A percentile compares a stretch with the other conserved stretches of the same genome.
phyloP scores from a whole-genome alignment of 306 rosid genomes.

The Cicer pinnatifidum region DNA sequence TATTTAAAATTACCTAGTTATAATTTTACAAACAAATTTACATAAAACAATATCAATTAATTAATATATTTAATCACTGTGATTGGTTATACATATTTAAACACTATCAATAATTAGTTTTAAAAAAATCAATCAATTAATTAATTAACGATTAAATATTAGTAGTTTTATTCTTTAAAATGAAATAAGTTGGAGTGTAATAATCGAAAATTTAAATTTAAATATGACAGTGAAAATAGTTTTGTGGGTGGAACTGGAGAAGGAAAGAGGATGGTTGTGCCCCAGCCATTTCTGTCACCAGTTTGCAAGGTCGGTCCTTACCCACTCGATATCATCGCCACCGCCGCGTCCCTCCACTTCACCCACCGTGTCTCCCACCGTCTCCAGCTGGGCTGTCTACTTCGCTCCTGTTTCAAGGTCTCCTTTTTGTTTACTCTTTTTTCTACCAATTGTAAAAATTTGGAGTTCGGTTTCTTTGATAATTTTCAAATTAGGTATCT shows the following conservation, averaged over 20 bases:
- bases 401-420: conserved; percentile 68
- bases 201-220: too few species aligned
- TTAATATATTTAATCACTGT: too few species aligned
- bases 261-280: background rate
- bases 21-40: too few species aligned
- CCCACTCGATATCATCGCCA: conserved; percentile 44
- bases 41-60: too few species aligned
- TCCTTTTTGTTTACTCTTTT: conserved; percentile 7
- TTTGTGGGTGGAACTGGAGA: background rate
- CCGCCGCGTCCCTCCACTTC: conserved; percentile 69
- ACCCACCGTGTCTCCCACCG: conserved; percentile 50
- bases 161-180: too few species aligned
- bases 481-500: background rate
- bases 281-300: conserved; percentile 18
- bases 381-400: conserved; percentile 48
- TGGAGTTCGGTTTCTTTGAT: background rate
- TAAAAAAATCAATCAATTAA: too few species aligned
- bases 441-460: background rate
- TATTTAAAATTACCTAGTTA: too few species aligned
- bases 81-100: too few species aligned
- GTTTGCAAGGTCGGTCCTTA: conserved; percentile 20
- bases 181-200: too few species aligned
- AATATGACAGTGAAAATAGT: too few species aligned
- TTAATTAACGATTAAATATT: too few species aligned
- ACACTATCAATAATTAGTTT: too few species aligned